These are phyloP conservation scores for Aureobasidium lini DNA, from an alignment of 2,329 filamentous ascomycete species.

Conservation along the genomic window DNA sequence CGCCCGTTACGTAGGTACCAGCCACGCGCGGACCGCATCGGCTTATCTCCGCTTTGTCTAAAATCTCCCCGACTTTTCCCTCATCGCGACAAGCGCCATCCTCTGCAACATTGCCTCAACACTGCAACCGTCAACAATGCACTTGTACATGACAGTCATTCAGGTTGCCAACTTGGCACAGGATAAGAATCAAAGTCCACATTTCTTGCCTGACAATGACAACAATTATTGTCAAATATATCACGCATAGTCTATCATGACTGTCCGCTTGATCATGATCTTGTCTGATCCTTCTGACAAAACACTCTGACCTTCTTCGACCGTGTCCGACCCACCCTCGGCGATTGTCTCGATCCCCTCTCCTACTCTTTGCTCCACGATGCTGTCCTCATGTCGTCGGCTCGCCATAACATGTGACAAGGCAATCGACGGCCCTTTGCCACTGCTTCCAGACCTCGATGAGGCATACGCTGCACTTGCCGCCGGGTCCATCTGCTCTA, in stretches of 20 bases:
- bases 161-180: too few relatives aligned
- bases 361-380: not conserved
- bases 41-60: not conserved
- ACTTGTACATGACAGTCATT: too few relatives aligned
- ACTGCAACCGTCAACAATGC: not conserved
- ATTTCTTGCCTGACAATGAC: not conserved
- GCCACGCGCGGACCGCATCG: not conserved
- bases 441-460: not conserved
- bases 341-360: not conserved
- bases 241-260: constrained; percentile 9
- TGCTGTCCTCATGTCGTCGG: not conserved
- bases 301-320: not conserved
- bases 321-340: not conserved
- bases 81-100: not conserved
- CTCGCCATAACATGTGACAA: not conserved
- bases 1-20: not conserved
- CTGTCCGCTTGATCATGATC: constrained; percentile 6
- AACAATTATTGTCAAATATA: not conserved
- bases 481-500: not conserved
- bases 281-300: constrained; percentile 3
- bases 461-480: not conserved
- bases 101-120: not conserved
- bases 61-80: not conserved
- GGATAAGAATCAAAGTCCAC: not conserved
- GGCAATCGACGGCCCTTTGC: not conserved